Evolutionary conservation across 257 asterid genomes (phyloP).

Genomic region (Solanum ahanhuiri): DNA sequence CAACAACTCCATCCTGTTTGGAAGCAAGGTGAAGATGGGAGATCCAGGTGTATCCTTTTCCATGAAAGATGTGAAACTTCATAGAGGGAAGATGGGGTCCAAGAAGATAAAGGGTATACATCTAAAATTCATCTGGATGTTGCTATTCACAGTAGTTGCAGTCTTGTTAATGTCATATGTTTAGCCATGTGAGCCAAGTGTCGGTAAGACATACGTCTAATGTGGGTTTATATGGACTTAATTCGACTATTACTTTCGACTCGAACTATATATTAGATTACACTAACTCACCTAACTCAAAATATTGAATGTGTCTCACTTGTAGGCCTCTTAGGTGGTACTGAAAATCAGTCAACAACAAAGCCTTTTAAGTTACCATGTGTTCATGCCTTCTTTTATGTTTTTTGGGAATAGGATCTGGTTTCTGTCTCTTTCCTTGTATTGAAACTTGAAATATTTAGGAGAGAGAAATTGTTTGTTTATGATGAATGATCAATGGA

Average conservation of each 20-base stretch:
- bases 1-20: conserved; percentile 64
- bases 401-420: background rate
- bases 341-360: background rate
- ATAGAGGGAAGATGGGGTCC: conserved; percentile 22
- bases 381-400: background rate
- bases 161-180: background rate
- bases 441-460: background rate
- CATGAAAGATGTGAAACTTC: conserved; percentile 37
- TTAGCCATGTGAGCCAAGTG: background rate
- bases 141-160: conserved; percentile 16
- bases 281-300: background rate
- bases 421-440: background rate
- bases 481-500: background rate
- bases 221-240: background rate
- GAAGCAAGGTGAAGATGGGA: conserved; percentile 51
- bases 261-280: background rate
- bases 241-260: background rate
- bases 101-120: conserved; percentile 18
- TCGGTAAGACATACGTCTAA: background rate
- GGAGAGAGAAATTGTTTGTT: background rate
- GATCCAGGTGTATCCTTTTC: conserved; percentile 53
- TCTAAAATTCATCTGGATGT: conserved; percentile 1
- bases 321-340: background rate
- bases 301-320: background rate
- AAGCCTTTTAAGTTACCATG: background rate